Evolutionary conservation across 1,284 basidiomycete species (phyloP).

Genomic region (Cryptococcus maquisensis): DNA sequence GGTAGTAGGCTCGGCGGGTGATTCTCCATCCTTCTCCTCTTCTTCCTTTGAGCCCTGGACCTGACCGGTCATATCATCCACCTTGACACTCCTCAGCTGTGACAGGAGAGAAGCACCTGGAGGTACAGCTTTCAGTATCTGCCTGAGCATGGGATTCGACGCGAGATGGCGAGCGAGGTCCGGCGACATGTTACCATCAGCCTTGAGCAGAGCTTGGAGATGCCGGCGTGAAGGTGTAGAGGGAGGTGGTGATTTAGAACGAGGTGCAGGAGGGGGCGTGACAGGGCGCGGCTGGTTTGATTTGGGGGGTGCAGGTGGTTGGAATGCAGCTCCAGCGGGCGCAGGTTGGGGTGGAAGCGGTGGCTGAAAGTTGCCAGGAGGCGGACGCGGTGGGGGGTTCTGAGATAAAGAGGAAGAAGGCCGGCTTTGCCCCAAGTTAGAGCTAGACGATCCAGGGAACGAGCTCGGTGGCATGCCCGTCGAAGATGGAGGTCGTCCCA

Average conservation of each 20-base stretch:
- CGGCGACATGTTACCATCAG: slow-evolving; percentile 41
- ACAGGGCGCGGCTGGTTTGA: slow-evolving; percentile 10
- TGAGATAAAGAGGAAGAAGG: neutral
- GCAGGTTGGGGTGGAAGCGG: neutral
- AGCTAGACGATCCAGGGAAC: slow-evolving; percentile 12
- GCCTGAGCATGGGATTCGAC: slow-evolving; percentile 34
- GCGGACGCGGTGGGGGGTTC: neutral
- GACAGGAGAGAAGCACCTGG: slow-evolving; percentile 10
- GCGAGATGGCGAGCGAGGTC: slow-evolving; percentile 35
- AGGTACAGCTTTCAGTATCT: slow-evolving; percentile 40
- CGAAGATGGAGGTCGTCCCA: slow-evolving; percentile 10
- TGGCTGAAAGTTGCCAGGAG: neutral
- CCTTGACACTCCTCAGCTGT: slow-evolving; percentile 13
- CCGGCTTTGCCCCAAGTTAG: slow-evolving; percentile 4
- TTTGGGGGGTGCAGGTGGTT: neutral
- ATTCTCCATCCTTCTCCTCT: slow-evolving; percentile 10
- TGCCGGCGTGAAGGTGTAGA: slow-evolving; percentile 38
- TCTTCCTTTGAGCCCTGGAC: neutral
- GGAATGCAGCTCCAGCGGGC: neutral
- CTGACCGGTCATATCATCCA: slow-evolving; percentile 2
- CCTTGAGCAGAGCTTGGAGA: slow-evolving; percentile 34
- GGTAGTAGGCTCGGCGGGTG: slow-evolving; percentile 10
- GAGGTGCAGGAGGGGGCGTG: slow-evolving; percentile 30
- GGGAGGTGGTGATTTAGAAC: slow-evolving; percentile 35
- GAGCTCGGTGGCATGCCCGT: slow-evolving; percentile 15